Evolutionary conservation across 495 filamentous ascomycete genomes (phyloP).

Genomic region (Talaromyces trachyspermus): DNA sequence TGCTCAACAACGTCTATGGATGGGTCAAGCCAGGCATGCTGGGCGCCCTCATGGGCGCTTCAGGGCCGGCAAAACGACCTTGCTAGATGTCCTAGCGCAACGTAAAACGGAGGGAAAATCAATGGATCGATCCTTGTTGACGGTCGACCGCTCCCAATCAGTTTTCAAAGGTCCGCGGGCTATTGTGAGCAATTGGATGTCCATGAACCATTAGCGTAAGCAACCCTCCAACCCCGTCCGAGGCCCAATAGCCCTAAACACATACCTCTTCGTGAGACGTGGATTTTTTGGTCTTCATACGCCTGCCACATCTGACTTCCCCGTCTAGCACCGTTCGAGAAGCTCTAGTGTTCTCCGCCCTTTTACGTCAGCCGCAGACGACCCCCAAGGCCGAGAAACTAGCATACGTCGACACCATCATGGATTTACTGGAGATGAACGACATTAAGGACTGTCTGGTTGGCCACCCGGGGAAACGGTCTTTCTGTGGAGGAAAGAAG

Average conservation of each 20-base stretch:
- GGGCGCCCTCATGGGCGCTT: slow-evolving; percentile 66
- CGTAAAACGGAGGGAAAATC: slow-evolving; percentile 80
- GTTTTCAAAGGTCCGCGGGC: slow-evolving; percentile 64
- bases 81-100: slow-evolving; percentile 48
- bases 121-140: slow-evolving; percentile 84
- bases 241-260: no score
- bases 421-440: slow-evolving; percentile 50
- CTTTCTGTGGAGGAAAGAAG: slow-evolving; percentile 56
- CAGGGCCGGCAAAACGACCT: slow-evolving; percentile 60
- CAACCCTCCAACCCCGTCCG: no score
- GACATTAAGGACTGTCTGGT: slow-evolving; percentile 48
- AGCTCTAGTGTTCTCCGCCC: slow-evolving; percentile 52
- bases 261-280: no score
- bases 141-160: slow-evolving; percentile 64
- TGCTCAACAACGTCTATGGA: slow-evolving; percentile 72
- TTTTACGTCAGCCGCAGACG: slow-evolving; percentile 47
- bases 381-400: slow-evolving; percentile 48
- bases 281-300: no score
- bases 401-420: slow-evolving; percentile 53
- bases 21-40: slow-evolving; percentile 86
- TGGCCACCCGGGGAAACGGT: slow-evolving; percentile 43
- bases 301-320: no score
- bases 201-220: slow-evolving; percentile 50
- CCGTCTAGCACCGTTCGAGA: slow-evolving; percentile 55
- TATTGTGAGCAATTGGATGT: slow-evolving; percentile 58